A percentile compares a stretch with the other conserved stretches of the same genome.
phyloP scores from a whole-genome alignment of 148 eudicot genomes.

The Simmondsia chinensis region DNA sequence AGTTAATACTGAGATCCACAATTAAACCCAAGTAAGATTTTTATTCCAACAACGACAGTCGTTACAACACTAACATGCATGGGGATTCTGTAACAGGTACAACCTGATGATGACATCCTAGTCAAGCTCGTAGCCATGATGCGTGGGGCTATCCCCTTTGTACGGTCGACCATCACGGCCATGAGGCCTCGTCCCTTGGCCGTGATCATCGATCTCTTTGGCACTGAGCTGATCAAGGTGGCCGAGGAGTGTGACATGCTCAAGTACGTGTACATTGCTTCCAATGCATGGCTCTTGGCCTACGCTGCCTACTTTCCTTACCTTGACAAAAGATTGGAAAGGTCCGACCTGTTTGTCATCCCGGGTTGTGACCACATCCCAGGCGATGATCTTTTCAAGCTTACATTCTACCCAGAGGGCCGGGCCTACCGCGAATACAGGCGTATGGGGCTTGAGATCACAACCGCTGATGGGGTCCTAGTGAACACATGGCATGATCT shows the following conservation, averaged over 20 bases:
- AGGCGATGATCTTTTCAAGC: conserved; percentile 15
- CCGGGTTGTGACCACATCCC: conserved; percentile 40
- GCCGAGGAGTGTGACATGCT: conserved; percentile 28
- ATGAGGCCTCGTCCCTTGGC: conserved; percentile 25
- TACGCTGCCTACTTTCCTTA: conserved; percentile 22
- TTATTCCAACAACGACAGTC: too few relatives aligned
- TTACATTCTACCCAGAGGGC: conserved; percentile 1
- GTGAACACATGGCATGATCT: conserved; percentile 38
- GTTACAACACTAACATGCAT: too few relatives aligned
- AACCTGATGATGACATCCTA: conserved; percentile 1
- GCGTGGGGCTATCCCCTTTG: conserved; percentile 14
- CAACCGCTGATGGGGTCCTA: conserved; percentile 24
- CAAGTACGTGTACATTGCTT: conserved; percentile 27
- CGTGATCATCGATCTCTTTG: conserved; percentile 34
- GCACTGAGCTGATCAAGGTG: conserved; percentile 26
- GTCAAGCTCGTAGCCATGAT: conserved; percentile 16
- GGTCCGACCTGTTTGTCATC: conserved; percentile 21
- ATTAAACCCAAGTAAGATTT: too few relatives aligned
- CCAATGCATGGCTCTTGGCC: conserved; percentile 24
- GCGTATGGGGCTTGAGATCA: conserved; percentile 9
- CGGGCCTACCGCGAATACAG: conserved; percentile 9
- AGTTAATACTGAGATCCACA: too few relatives aligned
- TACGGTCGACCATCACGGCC: conserved; percentile 16
- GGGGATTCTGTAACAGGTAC: not conserved
- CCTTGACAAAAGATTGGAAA: conserved; percentile 18